A percentile compares a stretch with the other conserved stretches of the same genome.
phyloP scores from a whole-genome alignment of 2,329 filamentous ascomycete species.

The Aspergillus awamori region DNA sequence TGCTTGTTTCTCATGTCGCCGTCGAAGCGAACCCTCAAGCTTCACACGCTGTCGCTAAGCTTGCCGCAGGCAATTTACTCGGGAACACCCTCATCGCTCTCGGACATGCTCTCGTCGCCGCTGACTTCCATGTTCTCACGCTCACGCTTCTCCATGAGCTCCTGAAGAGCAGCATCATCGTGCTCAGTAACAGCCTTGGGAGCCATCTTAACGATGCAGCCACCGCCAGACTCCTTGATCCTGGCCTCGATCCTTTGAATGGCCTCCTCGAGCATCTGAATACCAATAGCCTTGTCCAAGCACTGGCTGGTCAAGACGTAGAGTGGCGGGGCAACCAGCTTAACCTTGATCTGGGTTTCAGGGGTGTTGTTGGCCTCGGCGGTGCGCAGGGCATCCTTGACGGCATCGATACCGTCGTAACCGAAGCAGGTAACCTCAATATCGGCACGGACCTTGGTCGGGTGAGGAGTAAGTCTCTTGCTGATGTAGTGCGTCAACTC shows the following conservation, averaged over 20 bases:
- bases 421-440: conserved; percentile 94
- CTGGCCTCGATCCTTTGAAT: conserved; percentile 82
- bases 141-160: conserved; percentile 98
- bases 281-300: conserved; percentile 86
- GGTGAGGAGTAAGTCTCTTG: conserved; percentile 95
- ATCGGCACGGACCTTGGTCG: conserved; percentile 98
- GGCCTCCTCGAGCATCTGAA: conserved; percentile 80
- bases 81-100: conserved; percentile 85
- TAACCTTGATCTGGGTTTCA: conserved; percentile 95
- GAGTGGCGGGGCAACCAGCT: conserved; percentile 94
- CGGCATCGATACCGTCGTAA: conserved; percentile 97
- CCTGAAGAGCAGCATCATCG: conserved; percentile 94
- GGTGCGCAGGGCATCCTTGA: conserved; percentile 87
- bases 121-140: conserved; percentile 97
- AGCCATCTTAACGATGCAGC: conserved; percentile 92
- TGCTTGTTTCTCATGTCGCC: conserved; percentile 1
- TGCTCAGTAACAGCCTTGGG: conserved; percentile 99
- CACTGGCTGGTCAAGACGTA: conserved; percentile 97
- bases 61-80: conserved; percentile 37
- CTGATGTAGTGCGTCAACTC: conserved; percentile 94
- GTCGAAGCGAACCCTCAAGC: background rate
- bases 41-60: conserved; percentile 3
- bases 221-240: conserved; percentile 77
- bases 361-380: conserved; percentile 91
- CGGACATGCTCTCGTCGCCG: conserved; percentile 93